Evolutionary conservation across 352 stramenopile genomes (phyloP).

Genomic region (Pythium biforme): DNA sequence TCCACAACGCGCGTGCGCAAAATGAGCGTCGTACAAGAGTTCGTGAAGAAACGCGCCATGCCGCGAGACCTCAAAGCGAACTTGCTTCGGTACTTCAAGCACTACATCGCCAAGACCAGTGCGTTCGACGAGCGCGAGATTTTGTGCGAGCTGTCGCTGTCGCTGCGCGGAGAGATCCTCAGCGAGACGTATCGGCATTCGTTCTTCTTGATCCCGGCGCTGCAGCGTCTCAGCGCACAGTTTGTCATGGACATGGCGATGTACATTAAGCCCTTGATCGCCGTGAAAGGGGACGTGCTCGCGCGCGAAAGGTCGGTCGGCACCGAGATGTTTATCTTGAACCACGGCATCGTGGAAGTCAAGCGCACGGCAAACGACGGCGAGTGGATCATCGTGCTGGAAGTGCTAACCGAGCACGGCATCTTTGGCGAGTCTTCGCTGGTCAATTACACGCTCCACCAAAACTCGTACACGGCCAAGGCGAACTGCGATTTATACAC

Average conservation of each 20-base stretch:
- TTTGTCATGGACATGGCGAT: slow-evolving; percentile 86
- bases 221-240: slow-evolving; percentile 66
- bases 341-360: slow-evolving; percentile 71
- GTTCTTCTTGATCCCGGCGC: slow-evolving; percentile 72
- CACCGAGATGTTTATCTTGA: slow-evolving; percentile 84
- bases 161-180: slow-evolving; percentile 67
- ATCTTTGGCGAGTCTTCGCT: slow-evolving; percentile 73
- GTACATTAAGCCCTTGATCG: slow-evolving; percentile 82
- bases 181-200: slow-evolving; percentile 75
- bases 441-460: slow-evolving; percentile 69
- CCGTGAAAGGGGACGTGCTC: slow-evolving; percentile 61
- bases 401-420: slow-evolving; percentile 63
- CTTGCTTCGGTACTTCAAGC: slow-evolving; percentile 70
- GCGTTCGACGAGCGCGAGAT: slow-evolving; percentile 75
- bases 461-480: slow-evolving; percentile 76
- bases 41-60: slow-evolving; percentile 61
- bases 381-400: slow-evolving; percentile 70
- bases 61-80: slow-evolving; percentile 48
- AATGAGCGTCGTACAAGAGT: slow-evolving; percentile 62
- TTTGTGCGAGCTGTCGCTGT: slow-evolving; percentile 74
- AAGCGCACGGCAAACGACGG: slow-evolving; percentile 50
- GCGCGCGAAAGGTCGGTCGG: slow-evolving; percentile 61
- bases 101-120: slow-evolving; percentile 79
- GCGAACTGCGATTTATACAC: slow-evolving; percentile 76
- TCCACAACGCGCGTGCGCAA: slow-evolving; percentile 49